Evolutionary conservation across 2,329 filamentous ascomycete species (phyloP).

Genomic region (Aspergillus brunneoviolaceus): DNA sequence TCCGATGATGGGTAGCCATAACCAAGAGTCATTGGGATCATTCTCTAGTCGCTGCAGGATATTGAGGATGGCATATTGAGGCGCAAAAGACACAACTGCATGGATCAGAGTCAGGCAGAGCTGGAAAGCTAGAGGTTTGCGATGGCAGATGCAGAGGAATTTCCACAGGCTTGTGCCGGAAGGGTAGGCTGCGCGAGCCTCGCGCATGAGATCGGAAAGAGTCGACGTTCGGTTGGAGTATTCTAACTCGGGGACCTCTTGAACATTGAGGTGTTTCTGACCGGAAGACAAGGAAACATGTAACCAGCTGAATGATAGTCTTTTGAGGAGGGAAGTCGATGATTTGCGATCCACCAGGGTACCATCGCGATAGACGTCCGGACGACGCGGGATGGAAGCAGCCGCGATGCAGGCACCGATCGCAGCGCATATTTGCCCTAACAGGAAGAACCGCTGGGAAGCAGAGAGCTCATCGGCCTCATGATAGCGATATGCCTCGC

Average conservation of each 20-base stretch:
- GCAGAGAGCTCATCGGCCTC: not conserved
- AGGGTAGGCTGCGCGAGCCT: not conserved
- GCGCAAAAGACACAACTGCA: not conserved
- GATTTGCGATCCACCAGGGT: slow-evolving; percentile 2
- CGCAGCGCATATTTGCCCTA: not conserved
- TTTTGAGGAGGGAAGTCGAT: not conserved
- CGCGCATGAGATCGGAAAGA: not conserved
- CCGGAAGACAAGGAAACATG: not conserved
- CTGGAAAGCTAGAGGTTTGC: not conserved
- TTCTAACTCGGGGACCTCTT: not conserved
- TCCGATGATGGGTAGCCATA: not conserved
- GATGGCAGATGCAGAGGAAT: not conserved
- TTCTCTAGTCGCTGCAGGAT: slow-evolving; percentile 2
- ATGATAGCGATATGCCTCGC: not conserved
- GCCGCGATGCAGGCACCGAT: not conserved
- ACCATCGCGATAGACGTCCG: not conserved
- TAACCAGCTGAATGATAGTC: not conserved
- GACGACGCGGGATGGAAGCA: not conserved
- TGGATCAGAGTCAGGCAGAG: not conserved
- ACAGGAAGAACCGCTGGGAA: not conserved
- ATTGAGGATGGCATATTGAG: not conserved
- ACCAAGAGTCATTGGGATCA: not conserved
- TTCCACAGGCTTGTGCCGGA: not conserved
- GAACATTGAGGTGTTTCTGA: not conserved
- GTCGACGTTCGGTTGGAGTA: not conserved